Evolutionary conservation across 768 basidiomycete genomes (phyloP).

Genomic region (Cyclocybe aegerita): DNA sequence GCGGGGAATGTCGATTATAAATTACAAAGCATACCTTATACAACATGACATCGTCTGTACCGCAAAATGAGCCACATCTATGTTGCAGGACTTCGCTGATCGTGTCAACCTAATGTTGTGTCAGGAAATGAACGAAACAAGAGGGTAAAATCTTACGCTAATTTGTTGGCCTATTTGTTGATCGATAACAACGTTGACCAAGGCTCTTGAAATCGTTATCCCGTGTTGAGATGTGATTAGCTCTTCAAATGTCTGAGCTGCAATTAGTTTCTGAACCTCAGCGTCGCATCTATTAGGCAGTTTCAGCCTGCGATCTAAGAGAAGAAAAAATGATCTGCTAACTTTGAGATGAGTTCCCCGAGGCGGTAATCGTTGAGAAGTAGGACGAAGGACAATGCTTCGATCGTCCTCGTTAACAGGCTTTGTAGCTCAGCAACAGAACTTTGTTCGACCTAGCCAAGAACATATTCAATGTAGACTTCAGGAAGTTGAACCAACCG

Average conservation of each 20-base stretch:
- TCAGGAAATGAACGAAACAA: slow-evolving; percentile 1
- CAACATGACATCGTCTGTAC: slow-evolving; percentile 95
- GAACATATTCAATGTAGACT: background rate
- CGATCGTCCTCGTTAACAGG: slow-evolving; percentile 83
- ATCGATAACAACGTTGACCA: slow-evolving; percentile 96
- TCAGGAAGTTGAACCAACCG: slow-evolving; percentile 9
- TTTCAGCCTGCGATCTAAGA: slow-evolving; percentile 2
- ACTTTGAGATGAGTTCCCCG: slow-evolving; percentile 83
- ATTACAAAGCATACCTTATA: slow-evolving; percentile 68
- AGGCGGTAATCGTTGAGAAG: slow-evolving; percentile 90
- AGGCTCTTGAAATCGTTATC: slow-evolving; percentile 79
- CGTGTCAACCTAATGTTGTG: slow-evolving; percentile 75
- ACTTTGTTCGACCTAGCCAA: slow-evolving; percentile 68
- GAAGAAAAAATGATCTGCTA: slow-evolving; percentile 24
- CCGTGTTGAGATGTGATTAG: slow-evolving; percentile 85
- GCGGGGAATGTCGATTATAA: background rate
- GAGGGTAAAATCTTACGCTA: slow-evolving; percentile 54
- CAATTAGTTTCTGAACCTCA: slow-evolving; percentile 68
- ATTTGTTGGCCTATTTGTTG: slow-evolving; percentile 98
- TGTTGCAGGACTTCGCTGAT: slow-evolving; percentile 94
- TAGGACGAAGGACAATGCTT: slow-evolving; percentile 91
- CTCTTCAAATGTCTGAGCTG: slow-evolving; percentile 78
- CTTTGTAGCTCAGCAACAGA: slow-evolving; percentile 77
- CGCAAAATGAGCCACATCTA: slow-evolving; percentile 96
- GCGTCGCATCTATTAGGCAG: slow-evolving; percentile 58